Evolutionary conservation across 495 filamentous ascomycete genomes (phyloP).

Genomic region (Aspergillus cavernicola): DNA sequence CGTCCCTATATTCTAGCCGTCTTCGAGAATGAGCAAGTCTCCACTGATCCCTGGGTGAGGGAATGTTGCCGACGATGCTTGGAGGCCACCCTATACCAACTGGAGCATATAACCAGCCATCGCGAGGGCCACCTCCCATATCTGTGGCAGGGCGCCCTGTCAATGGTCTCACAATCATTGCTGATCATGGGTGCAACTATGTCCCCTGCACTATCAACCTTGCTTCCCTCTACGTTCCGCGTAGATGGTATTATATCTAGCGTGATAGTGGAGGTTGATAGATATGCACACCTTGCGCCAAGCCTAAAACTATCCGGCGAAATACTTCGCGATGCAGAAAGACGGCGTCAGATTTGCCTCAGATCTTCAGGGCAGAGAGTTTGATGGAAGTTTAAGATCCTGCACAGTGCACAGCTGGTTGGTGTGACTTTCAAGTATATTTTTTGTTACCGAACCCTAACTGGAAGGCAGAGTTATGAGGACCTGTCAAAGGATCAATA

Average conservation of each 20-base stretch:
- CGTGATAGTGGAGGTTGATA: slow-evolving; percentile 68
- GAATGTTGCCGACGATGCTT: slow-evolving; percentile 77
- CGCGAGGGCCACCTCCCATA: slow-evolving; percentile 85
- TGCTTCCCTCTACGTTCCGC: slow-evolving; percentile 58
- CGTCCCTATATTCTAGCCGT: slow-evolving; percentile 78
- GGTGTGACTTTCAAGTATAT: too few relatives aligned
- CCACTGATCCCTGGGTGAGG: slow-evolving; percentile 62
- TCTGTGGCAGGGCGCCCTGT: slow-evolving; percentile 79
- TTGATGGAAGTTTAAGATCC: background rate
- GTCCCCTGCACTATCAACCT: slow-evolving; percentile 64
- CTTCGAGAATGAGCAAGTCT: slow-evolving; percentile 69
- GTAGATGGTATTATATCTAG: slow-evolving; percentile 73
- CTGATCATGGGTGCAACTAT: slow-evolving; percentile 81
- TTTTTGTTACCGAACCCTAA: too few relatives aligned
- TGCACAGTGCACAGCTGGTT: too few relatives aligned
- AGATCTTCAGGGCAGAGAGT: slow-evolving; percentile 16
- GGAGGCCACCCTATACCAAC: slow-evolving; percentile 75
- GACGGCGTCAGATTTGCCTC: slow-evolving; percentile 50
- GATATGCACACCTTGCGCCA: slow-evolving; percentile 69
- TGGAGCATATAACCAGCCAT: slow-evolving; percentile 75
- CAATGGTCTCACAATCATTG: slow-evolving; percentile 74
- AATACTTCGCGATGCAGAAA: slow-evolving; percentile 75
- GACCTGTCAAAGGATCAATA: too few relatives aligned
- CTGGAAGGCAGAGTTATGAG: too few relatives aligned
- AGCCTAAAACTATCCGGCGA: slow-evolving; percentile 69